Evolutionary conservation across 2,329 filamentous ascomycete species (phyloP), one percentile per base, ranked within the genome.

Genomic region (Stagonosporopsis cucurbitacearum): DNA sequence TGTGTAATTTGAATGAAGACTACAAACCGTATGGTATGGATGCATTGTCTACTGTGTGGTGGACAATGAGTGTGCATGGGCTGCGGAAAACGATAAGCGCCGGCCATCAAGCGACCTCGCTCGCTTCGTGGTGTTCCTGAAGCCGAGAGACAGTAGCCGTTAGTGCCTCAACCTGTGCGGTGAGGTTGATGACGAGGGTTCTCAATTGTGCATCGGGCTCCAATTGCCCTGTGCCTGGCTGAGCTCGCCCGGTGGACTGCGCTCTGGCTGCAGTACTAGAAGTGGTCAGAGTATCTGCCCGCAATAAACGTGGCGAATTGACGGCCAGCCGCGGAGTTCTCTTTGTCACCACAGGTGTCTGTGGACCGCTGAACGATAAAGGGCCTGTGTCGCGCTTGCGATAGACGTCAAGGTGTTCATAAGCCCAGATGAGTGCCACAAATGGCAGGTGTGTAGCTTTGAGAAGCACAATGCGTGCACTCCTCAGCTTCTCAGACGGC

Each of bases 391-490:
- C 57, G 44, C 60, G 61, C 40, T 55, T 66, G 25, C 60, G 67
- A 37, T 62, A 61, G 41, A 64, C 54, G 45, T 66, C 69, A 54
- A 75, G 68, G 59, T 72, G 78, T 75, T 91, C 89, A 71, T 89
- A 92, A n/a, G 81, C 68, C 72, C 84, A 82, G 62, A 93, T 92
- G 41, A 81, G 77, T n/a, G 77, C 84, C 25, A 92, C 88, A 59
- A 91, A 86, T 28, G 90, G 89, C 42, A 85, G 78, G 71, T 87
- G 85, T 2, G 84, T 86, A 45, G 79, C 79, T 68, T 84, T 85
- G 55, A 87, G 79, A 41, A 87, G 70, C 37, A 85, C 67, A 57
- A 88, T 87, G 42, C 84, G 81, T 52, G 82, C 79, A 28, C 78
- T 78, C 46, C 90, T 87, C 63, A 93, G 83, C 55, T 82, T 78